Evolutionary conservation across 2,329 filamentous ascomycete genomes (phyloP).

Genomic region (Botrytis medusae): DNA sequence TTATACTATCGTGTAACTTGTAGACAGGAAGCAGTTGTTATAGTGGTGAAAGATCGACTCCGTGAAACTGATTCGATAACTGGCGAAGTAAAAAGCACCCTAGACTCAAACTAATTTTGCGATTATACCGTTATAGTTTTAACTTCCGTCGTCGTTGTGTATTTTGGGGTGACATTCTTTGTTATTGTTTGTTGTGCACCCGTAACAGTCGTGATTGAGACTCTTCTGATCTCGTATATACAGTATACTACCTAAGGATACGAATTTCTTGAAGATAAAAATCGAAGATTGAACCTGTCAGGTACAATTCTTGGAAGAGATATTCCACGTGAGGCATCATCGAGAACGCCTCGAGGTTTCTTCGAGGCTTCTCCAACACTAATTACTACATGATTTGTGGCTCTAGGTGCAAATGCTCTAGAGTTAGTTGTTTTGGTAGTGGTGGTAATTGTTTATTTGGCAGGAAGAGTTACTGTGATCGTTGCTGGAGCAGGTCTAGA

Average conservation of each 20-base stretch:
- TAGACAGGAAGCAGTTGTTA: neutral
- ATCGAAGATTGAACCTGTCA: neutral
- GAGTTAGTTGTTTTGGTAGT: fast-evolving
- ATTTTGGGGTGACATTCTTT: neutral
- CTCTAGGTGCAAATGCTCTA: neutral
- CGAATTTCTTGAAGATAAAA: neutral
- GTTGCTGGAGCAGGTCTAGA: neutral
- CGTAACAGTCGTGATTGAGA: neutral
- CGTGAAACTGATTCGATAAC: neutral
- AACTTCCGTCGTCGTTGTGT: neutral
- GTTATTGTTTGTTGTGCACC: neutral
- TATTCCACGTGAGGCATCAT: neutral
- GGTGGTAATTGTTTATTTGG: neutral
- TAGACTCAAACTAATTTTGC: neutral
- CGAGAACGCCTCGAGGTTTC: neutral
- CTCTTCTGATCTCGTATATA: neutral
- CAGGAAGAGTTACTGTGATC: neutral
- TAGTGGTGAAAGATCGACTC: neutral
- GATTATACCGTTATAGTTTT: neutral
- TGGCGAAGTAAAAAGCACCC: neutral
- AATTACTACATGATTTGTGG: neutral
- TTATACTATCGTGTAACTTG: neutral
- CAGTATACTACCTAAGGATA: neutral
- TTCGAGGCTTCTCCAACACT: neutral
- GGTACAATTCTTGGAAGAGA: neutral